phyloP scores from a whole-genome alignment of 306 rosid species.

The Pachyrhizus erosus region DNA sequence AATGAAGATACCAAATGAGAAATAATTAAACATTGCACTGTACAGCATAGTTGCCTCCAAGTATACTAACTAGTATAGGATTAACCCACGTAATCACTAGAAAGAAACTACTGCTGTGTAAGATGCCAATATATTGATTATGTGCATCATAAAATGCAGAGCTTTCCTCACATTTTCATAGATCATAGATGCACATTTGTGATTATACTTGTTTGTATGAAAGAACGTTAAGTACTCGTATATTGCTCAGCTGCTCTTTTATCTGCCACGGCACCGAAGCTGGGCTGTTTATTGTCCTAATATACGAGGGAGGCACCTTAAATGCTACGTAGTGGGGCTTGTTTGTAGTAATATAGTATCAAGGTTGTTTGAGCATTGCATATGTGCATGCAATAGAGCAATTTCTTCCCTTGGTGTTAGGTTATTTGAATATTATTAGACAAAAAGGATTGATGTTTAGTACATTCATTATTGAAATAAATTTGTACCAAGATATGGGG shows the following conservation, averaged over 20 bases:
- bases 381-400: background rate
- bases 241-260: conserved; percentile 15
- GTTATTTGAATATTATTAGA: conserved; percentile 29
- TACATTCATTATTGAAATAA: conserved; percentile 9
- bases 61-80: conserved; percentile 56
- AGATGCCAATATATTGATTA: conserved; percentile 38
- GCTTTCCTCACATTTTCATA: conserved; percentile 14
- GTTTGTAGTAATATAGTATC: background rate
- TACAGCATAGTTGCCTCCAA: conserved; percentile 47
- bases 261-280: background rate
- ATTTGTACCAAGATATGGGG: background rate
- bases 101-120: conserved; percentile 36
- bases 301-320: conserved; percentile 21
- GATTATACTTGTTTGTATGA: background rate
- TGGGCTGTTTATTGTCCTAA: background rate
- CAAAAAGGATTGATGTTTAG: background rate
- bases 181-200: conserved; percentile 28
- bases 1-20: conserved; percentile 47
- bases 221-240: background rate
- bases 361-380: conserved; percentile 3
- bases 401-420: conserved; percentile 36
- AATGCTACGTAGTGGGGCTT: background rate
- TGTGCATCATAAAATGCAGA: conserved; percentile 34
- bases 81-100: conserved; percentile 51
- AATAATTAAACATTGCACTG: conserved; percentile 22